Percentiles rank a stretch among this genome's conserved stretches.
Evolutionary conservation across 1,139 yeast species (phyloP).

Genomic region (Scheffersomyces stambukii): DNA sequence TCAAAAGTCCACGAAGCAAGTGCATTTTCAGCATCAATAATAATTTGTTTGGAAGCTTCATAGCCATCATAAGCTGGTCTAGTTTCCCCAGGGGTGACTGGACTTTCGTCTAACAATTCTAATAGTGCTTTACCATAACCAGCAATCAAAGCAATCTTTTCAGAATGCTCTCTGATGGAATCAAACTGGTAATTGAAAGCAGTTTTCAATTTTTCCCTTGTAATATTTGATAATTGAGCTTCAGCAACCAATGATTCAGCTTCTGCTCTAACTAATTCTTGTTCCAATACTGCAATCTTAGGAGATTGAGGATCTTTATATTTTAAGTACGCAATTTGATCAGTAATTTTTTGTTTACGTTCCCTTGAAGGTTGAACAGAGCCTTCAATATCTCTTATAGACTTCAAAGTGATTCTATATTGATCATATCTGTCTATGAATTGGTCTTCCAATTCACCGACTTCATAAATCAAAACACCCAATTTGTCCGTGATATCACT

Average conservation of each 20-base stretch:
- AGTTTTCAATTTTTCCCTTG: constrained; percentile 82
- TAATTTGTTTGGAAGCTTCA: constrained; percentile 83
- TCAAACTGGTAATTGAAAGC: constrained; percentile 83
- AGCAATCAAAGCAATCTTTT: constrained; percentile 80
- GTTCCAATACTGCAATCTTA: constrained; percentile 76
- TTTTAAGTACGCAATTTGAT: constrained; percentile 76
- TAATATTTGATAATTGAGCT: constrained; percentile 82
- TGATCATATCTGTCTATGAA: constrained; percentile 84
- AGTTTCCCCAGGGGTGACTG: constrained; percentile 89
- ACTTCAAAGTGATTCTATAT: constrained; percentile 76
- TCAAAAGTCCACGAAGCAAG: constrained; percentile 82
- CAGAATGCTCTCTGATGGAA: constrained; percentile 77
- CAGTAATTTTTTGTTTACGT: constrained; percentile 81
- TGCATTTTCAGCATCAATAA: constrained; percentile 81
- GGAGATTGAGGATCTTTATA: constrained; percentile 84
- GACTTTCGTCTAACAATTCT: constrained; percentile 77
- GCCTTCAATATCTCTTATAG: constrained; percentile 80
- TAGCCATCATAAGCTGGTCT: constrained; percentile 87
- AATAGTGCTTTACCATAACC: constrained; percentile 85
- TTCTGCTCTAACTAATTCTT: constrained; percentile 85
- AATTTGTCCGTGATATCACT: constrained; percentile 82
- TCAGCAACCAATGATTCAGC: constrained; percentile 89
- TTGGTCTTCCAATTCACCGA: constrained; percentile 86
- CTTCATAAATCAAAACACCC: constrained; percentile 76
- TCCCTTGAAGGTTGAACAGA: constrained; percentile 86